These are phyloP conservation scores for Nakazawaea anatomiae DNA, from an alignment of 805 yeast species.

Conservation along the genomic window DNA sequence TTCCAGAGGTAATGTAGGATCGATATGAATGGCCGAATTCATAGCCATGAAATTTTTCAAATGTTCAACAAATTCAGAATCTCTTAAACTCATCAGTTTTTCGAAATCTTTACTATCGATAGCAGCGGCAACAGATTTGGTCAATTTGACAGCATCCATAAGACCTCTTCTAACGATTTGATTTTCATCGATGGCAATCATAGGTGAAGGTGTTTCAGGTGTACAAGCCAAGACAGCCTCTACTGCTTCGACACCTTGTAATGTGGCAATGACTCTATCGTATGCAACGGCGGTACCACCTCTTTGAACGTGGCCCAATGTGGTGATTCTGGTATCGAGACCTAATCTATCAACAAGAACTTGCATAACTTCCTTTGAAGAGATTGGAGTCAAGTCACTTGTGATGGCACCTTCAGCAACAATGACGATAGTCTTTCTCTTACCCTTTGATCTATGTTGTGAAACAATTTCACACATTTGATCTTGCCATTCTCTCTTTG, in stretches of 20 bases:
- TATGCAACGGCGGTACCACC: conserved; percentile 79
- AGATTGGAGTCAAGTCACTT: conserved; percentile 59
- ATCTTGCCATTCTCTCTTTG: conserved; percentile 56
- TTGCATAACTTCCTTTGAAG: conserved; percentile 58
- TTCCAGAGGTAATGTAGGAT: conserved; percentile 48
- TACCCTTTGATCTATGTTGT: conserved; percentile 65
- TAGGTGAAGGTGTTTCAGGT: conserved; percentile 71
- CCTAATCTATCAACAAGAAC: conserved; percentile 62
- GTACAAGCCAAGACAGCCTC: conserved; percentile 63
- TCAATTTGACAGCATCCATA: conserved; percentile 66
- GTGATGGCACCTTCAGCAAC: conserved; percentile 85
- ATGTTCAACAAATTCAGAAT: conserved; percentile 63
- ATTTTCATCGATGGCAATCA: conserved; percentile 70
- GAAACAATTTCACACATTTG: conserved; percentile 59
- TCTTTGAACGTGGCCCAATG: conserved; percentile 76
- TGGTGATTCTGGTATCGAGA: conserved; percentile 72
- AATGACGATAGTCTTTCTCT: conserved; percentile 71
- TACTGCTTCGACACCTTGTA: conserved; percentile 81
- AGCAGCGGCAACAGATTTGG: conserved; percentile 68
- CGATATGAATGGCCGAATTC: conserved; percentile 62
- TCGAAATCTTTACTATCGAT: conserved; percentile 62
- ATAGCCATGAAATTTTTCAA: conserved; percentile 57
- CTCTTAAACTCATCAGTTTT: conserved; percentile 66
- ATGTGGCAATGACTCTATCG: conserved; percentile 66
- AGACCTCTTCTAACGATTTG: conserved; percentile 62